A percentile compares a stretch with the other conserved stretches of the same genome.
These are phyloP conservation scores for Arctostaphylos glauca DNA, from an alignment of 148 eudicot genomes.

Conservation along the genomic window DNA sequence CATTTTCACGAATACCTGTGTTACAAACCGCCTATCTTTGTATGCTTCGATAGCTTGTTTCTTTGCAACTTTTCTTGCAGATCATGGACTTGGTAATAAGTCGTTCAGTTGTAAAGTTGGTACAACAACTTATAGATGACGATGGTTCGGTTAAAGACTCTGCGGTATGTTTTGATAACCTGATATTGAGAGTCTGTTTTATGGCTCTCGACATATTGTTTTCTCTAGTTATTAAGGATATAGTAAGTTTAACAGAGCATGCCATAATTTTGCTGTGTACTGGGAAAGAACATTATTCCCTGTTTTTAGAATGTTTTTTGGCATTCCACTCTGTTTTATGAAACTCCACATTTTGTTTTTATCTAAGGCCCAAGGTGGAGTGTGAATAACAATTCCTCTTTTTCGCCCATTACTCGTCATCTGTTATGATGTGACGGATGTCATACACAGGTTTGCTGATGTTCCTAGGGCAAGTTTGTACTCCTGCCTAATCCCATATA, in stretches of 20 bases:
- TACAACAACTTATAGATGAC: constrained; percentile 70
- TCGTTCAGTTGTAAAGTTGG: constrained; percentile 56
- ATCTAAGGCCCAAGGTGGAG: background rate
- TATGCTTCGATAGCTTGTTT: constrained; percentile 21
- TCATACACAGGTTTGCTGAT: background rate
- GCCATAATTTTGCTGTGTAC: background rate
- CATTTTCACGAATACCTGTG: constrained; percentile 21
- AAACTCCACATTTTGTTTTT: background rate
- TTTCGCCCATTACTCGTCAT: background rate
- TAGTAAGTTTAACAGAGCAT: background rate
- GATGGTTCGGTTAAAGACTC: constrained; percentile 92
- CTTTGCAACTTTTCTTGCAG: constrained; percentile 36
- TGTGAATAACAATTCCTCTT: background rate
- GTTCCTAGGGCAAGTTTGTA: background rate
- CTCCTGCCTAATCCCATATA: background rate
- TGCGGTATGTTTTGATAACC: constrained; percentile 51
- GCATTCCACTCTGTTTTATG: background rate
- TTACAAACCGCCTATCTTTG: background rate
- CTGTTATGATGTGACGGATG: background rate
- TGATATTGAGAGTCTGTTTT: constrained; percentile 9
- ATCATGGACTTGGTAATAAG: constrained; percentile 61
- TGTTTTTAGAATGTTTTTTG: background rate
- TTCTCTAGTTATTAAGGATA: background rate
- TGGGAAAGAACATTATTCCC: background rate
- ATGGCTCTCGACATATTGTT: constrained; percentile 10